These are phyloP conservation scores for Fusarium sp. DNA, from an alignment of 2,329 filamentous ascomycete species.

Conservation along the genomic window DNA sequence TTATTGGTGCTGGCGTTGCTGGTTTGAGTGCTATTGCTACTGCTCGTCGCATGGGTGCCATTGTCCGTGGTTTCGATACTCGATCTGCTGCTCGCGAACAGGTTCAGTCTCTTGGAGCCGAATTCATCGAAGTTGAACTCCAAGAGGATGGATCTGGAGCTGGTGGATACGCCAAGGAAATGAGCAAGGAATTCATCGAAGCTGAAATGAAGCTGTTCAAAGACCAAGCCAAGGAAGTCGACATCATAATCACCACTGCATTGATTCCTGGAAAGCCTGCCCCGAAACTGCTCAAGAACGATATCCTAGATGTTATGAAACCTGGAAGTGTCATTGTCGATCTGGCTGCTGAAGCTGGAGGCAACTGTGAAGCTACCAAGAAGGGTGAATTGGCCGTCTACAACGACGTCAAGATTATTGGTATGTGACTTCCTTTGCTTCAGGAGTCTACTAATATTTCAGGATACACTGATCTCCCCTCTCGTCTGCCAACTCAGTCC, in stretches of 20 bases:
- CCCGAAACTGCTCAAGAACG: conserved; percentile 83
- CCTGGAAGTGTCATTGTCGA: conserved; percentile 90
- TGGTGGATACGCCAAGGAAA: conserved; percentile 91
- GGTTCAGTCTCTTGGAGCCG: conserved; percentile 88
- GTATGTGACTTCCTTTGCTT: too few species aligned
- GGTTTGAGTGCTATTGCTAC: conserved; percentile 89
- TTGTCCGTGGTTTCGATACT: conserved; percentile 92
- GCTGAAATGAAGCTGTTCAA: conserved; percentile 94
- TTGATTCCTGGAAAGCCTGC: conserved; percentile 86
- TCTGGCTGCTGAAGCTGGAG: conserved; percentile 85
- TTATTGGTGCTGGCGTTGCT: conserved; percentile 90
- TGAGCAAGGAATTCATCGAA: conserved; percentile 93
- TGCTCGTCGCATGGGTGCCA: conserved; percentile 84
- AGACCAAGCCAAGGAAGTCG: conserved; percentile 86
- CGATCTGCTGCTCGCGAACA: conserved; percentile 87
- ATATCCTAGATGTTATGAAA: conserved; percentile 86
- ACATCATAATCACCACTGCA: conserved; percentile 94
- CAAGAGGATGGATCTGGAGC: conserved; percentile 85
- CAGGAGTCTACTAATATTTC: too few species aligned
- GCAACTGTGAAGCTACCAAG: conserved; percentile 85
- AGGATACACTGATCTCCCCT: conserved; percentile 89
- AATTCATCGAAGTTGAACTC: conserved; percentile 88
- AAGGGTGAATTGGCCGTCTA: conserved; percentile 75
- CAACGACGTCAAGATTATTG: conserved; percentile 85
- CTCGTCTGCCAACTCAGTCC: conserved; percentile 85